Base-by-base conservation (phyloP, 805 yeast species). In the Spathaspora gorwiae region DNA sequence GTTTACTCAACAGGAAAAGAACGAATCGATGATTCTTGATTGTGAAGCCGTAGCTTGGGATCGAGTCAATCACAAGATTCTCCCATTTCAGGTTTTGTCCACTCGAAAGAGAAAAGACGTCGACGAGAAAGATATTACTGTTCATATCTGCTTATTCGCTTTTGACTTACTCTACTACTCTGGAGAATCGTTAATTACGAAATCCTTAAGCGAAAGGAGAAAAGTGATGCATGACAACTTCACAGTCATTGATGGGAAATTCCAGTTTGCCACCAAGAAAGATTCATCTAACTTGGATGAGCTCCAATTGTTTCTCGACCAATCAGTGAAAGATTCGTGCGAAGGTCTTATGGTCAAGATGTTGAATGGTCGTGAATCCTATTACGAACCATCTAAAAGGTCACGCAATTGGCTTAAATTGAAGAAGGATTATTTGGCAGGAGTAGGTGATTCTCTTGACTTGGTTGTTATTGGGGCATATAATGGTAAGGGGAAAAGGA, bases 11-110 rank as follows among this genome's bases (percentile, higher is more conserved):
- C 64, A 64, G 30, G 54, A 51, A 12, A 42, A 52, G 13, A 43
- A 43, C 24, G 40, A 43, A 11, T 77, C 87, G 7, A 73, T 92
- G 62, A 89, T 94, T 47, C 64, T 94, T 47, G 99, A 94, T 62
- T 87, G 97, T 66, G 99, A 94, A 66, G 97, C 97, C 7, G 99
- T 94, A 7, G 99, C 99, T 0, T 94, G 96, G 95, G 97, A 92
- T 64, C 72, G 83, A 45, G 84, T 76, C 43, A 73, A 76, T 19
- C 63, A 79, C n/a, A 87, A 84, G 62, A 92, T 94, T 46, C 68
- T 94, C 46, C 99, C 99, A 1, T 94, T 94, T 66, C 99, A 94
- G 64, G 85, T 89, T 0, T 69, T 94, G 42, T 85, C 96, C 1
- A 94, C 99, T 0, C 79, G 99, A 62, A 94, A 94, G 66, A 78